Evolutionary conservation across 2,329 filamentous ascomycete genomes (phyloP), one percentile per base, ranked within the genome.

Genomic region (Sphaerulina vaccinii): DNA sequence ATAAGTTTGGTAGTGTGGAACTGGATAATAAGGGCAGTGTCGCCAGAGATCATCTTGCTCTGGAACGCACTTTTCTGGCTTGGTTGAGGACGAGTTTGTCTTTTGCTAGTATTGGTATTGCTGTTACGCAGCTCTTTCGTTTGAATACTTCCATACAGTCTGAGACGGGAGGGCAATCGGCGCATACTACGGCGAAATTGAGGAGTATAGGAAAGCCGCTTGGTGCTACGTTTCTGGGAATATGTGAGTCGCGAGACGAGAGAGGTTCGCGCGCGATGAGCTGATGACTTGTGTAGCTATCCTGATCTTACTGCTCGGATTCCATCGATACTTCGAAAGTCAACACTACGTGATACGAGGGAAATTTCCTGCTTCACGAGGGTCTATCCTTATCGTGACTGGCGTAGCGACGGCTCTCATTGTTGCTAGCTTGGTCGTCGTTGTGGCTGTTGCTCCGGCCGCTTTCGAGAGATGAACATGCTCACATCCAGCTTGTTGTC

Each of bases 1-100:
- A 84, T 36, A 81, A 80, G 60, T 85, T 82, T 59, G 82, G 82
- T 15, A 79, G 76, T 54, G 79, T 93, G 45, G 88, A 92, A 73
- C 71, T 93, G 54, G 88, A 93, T 70, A 93, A 93, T 65, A 92
- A 90, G 70, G 88, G 88, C 33, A 89, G 85, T 65, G 88, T 92
- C 33, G 88, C 88, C 9, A 77, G 88, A 63, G 88, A 93, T 70
- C 88, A 93, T 72, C 74, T 93, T 49, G 88, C 88, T 18, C 73
- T 93, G 42, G 88, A 93, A 71, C 81, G 88, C 16, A 93, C 88
- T 0, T 93, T 92, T 70, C 81, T 93, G 24, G 88, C 88, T 49
- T 93, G 88, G 88, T 79, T 93, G 37, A 82, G 88, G 46, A 93
- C 88, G 2, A 90, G 86, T 2, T 79, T 93, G 29, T 84, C 86